A percentile compares a stretch with the other conserved stretches of the same genome.
Conservation (phyloP, 148 eudicot genomes). For the Spergularia marina region DNA sequence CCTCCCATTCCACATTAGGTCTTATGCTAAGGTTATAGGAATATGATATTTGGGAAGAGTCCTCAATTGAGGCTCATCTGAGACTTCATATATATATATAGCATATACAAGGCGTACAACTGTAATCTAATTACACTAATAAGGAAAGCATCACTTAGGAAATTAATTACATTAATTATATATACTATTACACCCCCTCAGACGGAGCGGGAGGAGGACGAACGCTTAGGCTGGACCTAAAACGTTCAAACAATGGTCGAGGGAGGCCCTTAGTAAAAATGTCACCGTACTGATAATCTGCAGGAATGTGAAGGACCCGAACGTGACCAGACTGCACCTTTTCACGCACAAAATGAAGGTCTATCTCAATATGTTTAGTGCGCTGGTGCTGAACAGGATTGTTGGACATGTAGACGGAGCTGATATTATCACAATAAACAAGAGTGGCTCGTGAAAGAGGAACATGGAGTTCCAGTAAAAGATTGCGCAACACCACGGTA, state of each 20-base stretch:
- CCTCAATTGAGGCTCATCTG: too few species aligned
- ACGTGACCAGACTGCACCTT: neutral
- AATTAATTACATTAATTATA: too few species aligned
- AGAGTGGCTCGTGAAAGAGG: neutral
- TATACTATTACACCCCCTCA: too few species aligned
- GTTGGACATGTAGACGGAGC: neutral
- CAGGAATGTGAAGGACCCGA: neutral
- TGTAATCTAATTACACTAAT: too few species aligned
- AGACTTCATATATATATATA: too few species aligned
- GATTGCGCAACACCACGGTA: neutral
- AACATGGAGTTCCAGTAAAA: neutral
- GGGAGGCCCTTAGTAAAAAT: too few species aligned
- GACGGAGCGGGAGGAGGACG: neutral
- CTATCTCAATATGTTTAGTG: conserved; percentile 3
- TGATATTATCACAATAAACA: neutral
- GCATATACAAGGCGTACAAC: too few species aligned
- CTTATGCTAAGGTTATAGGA: neutral
- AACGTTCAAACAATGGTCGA: too few species aligned
- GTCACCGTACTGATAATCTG: too few species aligned
- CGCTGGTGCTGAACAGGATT: neutral
- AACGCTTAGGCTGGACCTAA: too few species aligned
- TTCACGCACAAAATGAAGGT: neutral
- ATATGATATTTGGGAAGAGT: too few species aligned
- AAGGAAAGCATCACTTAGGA: too few species aligned
- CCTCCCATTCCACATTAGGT: neutral